These are phyloP conservation scores for Bruguiera gymnorhiza DNA, from an alignment of 345 rosid genomes.

Conservation along the genomic window DNA sequence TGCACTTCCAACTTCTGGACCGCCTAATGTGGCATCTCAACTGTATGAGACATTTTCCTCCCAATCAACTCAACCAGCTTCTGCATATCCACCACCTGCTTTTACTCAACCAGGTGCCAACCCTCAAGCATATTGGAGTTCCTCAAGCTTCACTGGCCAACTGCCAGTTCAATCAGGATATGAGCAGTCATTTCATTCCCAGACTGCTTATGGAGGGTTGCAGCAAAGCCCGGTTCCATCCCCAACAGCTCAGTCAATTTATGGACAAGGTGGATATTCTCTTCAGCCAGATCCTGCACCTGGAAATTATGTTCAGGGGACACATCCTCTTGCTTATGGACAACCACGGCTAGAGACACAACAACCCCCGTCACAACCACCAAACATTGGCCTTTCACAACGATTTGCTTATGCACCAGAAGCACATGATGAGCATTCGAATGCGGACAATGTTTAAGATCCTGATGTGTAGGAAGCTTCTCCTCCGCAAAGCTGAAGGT, in stretches of 20 bases:
- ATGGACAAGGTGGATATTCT: conserved; percentile 27
- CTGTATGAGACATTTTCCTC: conserved; percentile 9
- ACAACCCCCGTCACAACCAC: conserved; percentile 7
- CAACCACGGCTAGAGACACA: not conserved
- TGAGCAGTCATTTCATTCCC: conserved; percentile 16
- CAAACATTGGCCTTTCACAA: conserved; percentile 11
- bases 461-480: not conserved
- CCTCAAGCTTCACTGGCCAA: conserved; percentile 12
- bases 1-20: conserved; percentile 10
- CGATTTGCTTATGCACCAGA: conserved; percentile 12
- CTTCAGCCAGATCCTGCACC: conserved; percentile 8
- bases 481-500: conserved; percentile 13
- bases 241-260: conserved; percentile 10
- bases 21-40: conserved; percentile 11
- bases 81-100: conserved; percentile 15
- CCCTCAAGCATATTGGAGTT: conserved; percentile 15
- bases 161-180: conserved; percentile 20
- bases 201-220: conserved; percentile 13
- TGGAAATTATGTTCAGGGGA: conserved; percentile 11
- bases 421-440: conserved; percentile 1
- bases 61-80: conserved; percentile 7
- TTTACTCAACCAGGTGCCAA: conserved; percentile 10
- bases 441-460: conserved; percentile 9
- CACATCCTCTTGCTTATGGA: conserved; percentile 5
- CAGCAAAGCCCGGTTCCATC: not conserved